These are phyloP conservation scores for Solanum raphanifolium DNA, from an alignment of 257 asterid species.

Conservation along the genomic window DNA sequence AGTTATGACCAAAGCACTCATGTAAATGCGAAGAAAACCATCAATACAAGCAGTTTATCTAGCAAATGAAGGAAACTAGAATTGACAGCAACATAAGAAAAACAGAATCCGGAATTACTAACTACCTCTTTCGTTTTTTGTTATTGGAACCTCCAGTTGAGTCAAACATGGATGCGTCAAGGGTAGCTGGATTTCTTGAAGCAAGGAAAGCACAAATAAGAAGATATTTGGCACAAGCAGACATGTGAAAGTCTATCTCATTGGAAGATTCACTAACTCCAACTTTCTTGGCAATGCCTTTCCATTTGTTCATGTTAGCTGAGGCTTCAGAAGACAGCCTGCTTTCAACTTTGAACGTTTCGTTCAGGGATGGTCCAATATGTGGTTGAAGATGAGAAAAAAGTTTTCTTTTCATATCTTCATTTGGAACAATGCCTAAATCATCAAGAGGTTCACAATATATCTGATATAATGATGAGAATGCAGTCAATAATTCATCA, in stretches of 20 bases:
- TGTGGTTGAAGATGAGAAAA: constrained; percentile 55
- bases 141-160: constrained; percentile 80
- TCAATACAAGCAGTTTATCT: neutral
- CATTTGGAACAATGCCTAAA: constrained; percentile 36
- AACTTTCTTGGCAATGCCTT: constrained; percentile 27
- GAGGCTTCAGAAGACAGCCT: constrained; percentile 29
- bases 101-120: constrained; percentile 15
- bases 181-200: constrained; percentile 97
- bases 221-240: constrained; percentile 77
- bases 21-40: neutral
- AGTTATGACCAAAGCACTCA: neutral
- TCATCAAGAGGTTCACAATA: constrained; percentile 83
- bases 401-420: constrained; percentile 52
- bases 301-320: constrained; percentile 26
- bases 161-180: constrained; percentile 89
- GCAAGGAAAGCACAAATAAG: constrained; percentile 93
- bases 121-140: constrained; percentile 77
- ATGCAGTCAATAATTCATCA: constrained; percentile 64
- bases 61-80: neutral
- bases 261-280: constrained; percentile 32
- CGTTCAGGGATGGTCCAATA: constrained; percentile 46
- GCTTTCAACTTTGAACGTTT: constrained; percentile 44
- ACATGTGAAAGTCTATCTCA: constrained; percentile 71
- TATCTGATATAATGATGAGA: constrained; percentile 60
- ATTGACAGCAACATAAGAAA: neutral